A percentile compares a stretch with the other conserved stretches of the same genome.
phyloP scores from a whole-genome alignment of 2,329 filamentous ascomycete genomes.

The Didymosphaeria variabile region DNA sequence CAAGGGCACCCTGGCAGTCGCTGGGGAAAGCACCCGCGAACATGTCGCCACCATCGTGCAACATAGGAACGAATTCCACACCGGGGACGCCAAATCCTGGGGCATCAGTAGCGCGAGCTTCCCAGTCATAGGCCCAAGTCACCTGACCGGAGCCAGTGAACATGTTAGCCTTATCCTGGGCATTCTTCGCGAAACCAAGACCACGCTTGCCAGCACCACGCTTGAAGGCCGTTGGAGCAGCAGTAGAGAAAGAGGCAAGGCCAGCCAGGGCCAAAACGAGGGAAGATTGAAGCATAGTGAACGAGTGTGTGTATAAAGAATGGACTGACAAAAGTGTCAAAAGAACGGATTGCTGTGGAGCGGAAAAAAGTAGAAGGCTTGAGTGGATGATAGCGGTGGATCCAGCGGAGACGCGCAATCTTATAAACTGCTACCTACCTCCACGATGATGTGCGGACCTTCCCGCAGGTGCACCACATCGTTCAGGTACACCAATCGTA shows the following conservation, averaged over 20 bases:
- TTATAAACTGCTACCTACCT: conserved; percentile 11
- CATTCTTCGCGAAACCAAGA: conserved; percentile 36
- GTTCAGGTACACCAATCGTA: conserved; percentile 1
- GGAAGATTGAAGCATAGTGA: conserved; percentile 32
- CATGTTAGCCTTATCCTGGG: conserved; percentile 29
- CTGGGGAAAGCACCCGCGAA: conserved; percentile 37
- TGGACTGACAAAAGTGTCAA: conserved; percentile 19
- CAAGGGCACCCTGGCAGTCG: conserved; percentile 39
- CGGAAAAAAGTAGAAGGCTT: conserved; percentile 14
- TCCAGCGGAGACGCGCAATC: conserved; percentile 7
- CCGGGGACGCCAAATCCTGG: conserved; percentile 50
- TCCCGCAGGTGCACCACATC: conserved; percentile 4
- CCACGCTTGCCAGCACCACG: conserved; percentile 41
- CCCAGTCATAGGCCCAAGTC: conserved; percentile 77
- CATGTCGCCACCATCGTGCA: conserved; percentile 42
- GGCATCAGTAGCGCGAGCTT: conserved; percentile 28
- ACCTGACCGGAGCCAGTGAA: conserved; percentile 48
- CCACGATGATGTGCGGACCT: neutral
- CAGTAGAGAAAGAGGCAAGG: conserved; percentile 37
- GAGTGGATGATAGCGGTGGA: conserved; percentile 2
- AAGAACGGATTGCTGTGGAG: conserved; percentile 5
- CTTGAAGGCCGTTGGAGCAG: conserved; percentile 34
- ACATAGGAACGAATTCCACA: conserved; percentile 68
- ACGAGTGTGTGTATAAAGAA: conserved; percentile 17
- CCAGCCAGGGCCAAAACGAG: conserved; percentile 40